Base-by-base conservation (phyloP, 1,284 basidiomycete genomes). In the Marasmius tenuissimus region DNA sequence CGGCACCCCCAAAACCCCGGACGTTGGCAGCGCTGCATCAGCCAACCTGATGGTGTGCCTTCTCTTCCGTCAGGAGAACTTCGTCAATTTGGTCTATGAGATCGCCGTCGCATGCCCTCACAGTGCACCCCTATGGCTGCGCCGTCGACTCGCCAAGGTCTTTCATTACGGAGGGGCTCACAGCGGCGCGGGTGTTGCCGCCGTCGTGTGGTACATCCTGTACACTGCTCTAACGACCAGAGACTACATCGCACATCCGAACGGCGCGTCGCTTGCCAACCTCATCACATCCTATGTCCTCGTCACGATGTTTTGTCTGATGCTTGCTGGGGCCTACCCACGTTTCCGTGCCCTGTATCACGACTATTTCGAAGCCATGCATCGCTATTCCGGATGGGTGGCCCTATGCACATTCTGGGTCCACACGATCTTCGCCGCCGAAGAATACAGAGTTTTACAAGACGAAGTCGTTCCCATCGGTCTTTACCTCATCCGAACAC, bases 91-190 rank as follows among this genome's bases (percentile, higher is more conserved):
- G 5, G 66, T 70, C 47, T 77, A 72, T 61, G 70, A 73, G 61
- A 70, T 76, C 49, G 71, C 71, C 5, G 68, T 71, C 14, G 65
- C 63, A 53, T 68, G 70, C 18, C 74, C 76, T 16, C 71, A 72
- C 54, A 71, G 72, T 34, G 61, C 69, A 34, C 75, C 76, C n/a
- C 56, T 76, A 11, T 72, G 66, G 53, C 66, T 76, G 40, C 70
- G 75, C n/a, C 67, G 69, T 22, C 56, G 66, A 37, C 63, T 73
- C 6, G 73, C 75, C 18, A 73, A 73, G 57, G 72, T 75, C 16
- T 76, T 74, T 65, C 73, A 73, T 58, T 73, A 74, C 53, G 75
- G 74, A 40, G 75, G 75, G 22, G 69, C 71, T n/a, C 75, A 76
- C 58, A 73, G 72, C 60, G 74, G 74, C 35, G 65, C 69, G 39